Percentiles rank a stretch among this genome's conserved stretches.
These are phyloP conservation scores for Botrytis cinerea DNA, from an alignment of 2,329 filamentous ascomycete genomes.

Conservation along the genomic window DNA sequence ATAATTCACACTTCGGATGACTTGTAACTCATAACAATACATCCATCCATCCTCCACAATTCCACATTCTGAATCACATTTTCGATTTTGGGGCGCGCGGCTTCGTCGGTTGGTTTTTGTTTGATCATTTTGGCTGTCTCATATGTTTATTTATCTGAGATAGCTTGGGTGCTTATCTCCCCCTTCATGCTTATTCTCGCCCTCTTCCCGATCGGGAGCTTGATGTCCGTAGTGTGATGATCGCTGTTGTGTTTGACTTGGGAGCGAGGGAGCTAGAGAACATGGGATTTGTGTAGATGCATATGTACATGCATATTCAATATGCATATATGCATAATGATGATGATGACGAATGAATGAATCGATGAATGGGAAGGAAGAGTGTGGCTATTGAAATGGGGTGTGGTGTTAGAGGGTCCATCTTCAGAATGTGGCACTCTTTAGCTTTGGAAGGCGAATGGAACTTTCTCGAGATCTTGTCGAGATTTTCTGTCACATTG, in stretches of 20 bases:
- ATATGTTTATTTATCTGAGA: no score
- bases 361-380: neutral
- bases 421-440: neutral
- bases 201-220: neutral
- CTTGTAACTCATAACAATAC: no score
- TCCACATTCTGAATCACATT: no score
- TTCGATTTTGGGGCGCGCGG: no score
- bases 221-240: neutral
- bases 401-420: neutral
- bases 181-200: no score
- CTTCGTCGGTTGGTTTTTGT: no score
- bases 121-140: no score
- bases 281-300: neutral
- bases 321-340: neutral
- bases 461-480: neutral
- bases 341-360: neutral
- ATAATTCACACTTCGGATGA: no score
- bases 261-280: no score
- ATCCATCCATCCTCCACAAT: no score
- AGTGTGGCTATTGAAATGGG: neutral
- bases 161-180: no score
- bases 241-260: neutral
- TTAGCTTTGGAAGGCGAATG: neutral
- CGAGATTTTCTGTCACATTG: neutral
- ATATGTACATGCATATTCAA: neutral